Base-by-base conservation (phyloP, 1,139 yeast genomes). In the Suhomyces atakaporum region DNA sequence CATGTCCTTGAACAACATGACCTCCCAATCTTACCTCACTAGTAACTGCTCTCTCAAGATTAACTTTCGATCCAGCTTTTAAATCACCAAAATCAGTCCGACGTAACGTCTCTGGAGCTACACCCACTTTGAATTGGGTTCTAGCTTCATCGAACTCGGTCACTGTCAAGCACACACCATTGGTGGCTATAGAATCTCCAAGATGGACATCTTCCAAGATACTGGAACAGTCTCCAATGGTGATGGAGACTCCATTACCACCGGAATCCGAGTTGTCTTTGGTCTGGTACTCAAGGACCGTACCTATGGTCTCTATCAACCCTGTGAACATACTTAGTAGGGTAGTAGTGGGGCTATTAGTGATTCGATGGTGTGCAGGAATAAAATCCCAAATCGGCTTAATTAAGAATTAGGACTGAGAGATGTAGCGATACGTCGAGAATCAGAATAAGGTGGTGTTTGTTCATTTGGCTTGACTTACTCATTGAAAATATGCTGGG, bases 1-100 rank as follows among this genome's bases (percentile, higher is more conserved):
- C 90, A 64, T 92, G 99, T 10, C 98, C 99, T 53, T 92, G 98
- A 2, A 92, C 98, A 44, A 90, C 80, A 62, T 92, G 99, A 1
- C 99, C 98, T 18, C 99, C 98, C 54, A 90, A 79, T 45, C 98
- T 72, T 9, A 83, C 89, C 36, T 86, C 89, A 73, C 86, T 49
- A 54, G 76, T 42, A 21, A 92, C 89, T 0, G 98, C 98, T 44
- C 98, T 73, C 62, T 92, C 99, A 49, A 92, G 69, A 55, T 94
- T 90, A 25, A 92, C 96, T 44, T 72, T 70, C 16, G 76, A 61
- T 2, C 89, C 92, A 0, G 50, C 42, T 43, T 58, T 61, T 45
- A 87, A 67, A 6, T 60, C 62, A 1, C 92, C 94, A 36, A 92
- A 66, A 47, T 85, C 83, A 3, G 96, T 81, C 44, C 95, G 73